A percentile compares a stretch with the other conserved stretches of the same genome.
Conservation (phyloP, 352 stramenopile genomes). For the Globisporangium irregulare region DNA sequence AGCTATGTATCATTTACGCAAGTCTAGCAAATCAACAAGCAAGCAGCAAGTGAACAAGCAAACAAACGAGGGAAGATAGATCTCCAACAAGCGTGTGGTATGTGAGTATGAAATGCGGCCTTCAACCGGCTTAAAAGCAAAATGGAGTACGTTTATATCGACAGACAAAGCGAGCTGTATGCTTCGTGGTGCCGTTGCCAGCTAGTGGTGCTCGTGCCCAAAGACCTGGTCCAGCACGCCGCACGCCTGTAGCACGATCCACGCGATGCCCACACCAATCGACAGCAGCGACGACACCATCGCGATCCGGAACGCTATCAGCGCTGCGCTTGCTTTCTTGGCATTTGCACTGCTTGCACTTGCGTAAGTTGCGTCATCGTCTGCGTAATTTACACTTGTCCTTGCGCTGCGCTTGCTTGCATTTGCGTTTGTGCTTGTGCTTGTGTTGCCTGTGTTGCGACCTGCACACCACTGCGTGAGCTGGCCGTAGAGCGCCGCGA, state of each 20-base stretch:
- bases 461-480: constrained; percentile 32
- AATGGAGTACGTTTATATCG: neutral
- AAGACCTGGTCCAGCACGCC: constrained; percentile 69
- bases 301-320: constrained; percentile 44
- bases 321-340: neutral
- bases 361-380: constrained; percentile 19
- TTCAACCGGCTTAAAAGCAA: neutral
- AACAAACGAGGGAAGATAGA: constrained; percentile 1
- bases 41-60: neutral
- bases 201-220: constrained; percentile 19
- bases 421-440: neutral
- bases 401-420: neutral
- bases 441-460: neutral
- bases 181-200: neutral
- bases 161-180: neutral
- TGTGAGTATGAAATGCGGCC: neutral
- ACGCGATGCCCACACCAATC: constrained; percentile 56
- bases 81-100: neutral
- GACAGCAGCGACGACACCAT: constrained; percentile 54
- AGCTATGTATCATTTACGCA: constrained; percentile 4
- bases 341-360: neutral
- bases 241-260: constrained; percentile 63
- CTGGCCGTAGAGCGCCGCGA: constrained; percentile 81
- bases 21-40: neutral
- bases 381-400: neutral